Evolutionary conservation across 2,329 filamentous ascomycete genomes (phyloP).

Genomic region (Verticillium zaregamsianum): DNA sequence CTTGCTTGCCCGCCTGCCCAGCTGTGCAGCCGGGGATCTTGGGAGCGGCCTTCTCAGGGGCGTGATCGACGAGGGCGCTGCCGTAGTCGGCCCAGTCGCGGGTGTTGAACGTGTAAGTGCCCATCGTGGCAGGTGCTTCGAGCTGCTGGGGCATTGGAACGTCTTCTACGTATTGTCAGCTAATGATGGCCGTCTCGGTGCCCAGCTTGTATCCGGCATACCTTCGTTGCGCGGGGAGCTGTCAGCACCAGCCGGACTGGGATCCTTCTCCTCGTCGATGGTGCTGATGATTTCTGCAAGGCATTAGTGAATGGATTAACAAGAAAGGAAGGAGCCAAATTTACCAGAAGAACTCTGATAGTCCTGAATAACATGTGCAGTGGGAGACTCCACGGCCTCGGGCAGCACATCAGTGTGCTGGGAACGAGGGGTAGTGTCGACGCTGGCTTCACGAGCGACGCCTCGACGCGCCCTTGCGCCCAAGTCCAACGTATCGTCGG

Average conservation of each 20-base stretch:
- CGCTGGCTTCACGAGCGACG: background rate
- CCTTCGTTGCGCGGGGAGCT: no score
- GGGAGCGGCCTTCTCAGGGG: slow-evolving; percentile 3
- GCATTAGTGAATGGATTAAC: background rate
- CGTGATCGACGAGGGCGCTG: slow-evolving; percentile 9
- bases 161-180: background rate
- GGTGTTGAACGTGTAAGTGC: background rate
- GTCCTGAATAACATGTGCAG: background rate
- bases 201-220: no score
- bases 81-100: slow-evolving; percentile 10
- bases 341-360: background rate
- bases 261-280: background rate
- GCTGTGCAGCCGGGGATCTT: slow-evolving; percentile 10
- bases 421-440: background rate
- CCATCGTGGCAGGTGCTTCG: background rate
- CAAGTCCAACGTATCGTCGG: background rate
- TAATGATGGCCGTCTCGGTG: no score
- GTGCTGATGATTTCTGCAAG: background rate
- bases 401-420: background rate
- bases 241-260: no score
- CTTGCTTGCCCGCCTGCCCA: slow-evolving; percentile 8
- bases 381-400: background rate
- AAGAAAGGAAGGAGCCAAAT: background rate
- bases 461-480: background rate
- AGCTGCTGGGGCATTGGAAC: background rate